These are phyloP conservation scores for Asterophora lycoperdoides DNA, from an alignment of 768 basidiomycete genomes.

Conservation along the genomic window DNA sequence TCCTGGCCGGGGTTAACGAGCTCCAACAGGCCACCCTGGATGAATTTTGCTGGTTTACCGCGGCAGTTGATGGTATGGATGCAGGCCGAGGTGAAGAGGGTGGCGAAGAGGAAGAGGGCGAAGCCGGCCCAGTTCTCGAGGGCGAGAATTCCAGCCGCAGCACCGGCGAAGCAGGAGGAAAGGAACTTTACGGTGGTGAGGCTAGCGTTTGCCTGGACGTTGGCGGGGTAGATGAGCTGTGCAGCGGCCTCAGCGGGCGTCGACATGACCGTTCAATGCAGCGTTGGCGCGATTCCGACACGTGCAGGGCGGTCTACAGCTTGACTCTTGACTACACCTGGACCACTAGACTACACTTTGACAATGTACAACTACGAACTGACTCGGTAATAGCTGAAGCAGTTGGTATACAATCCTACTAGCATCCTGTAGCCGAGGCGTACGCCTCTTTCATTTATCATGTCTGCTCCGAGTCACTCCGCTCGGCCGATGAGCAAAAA, in stretches of 20 bases:
- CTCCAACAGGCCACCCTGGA: constrained; percentile 60
- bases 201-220: constrained; percentile 59
- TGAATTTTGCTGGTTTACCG: constrained; percentile 57
- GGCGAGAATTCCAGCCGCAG: constrained; percentile 85
- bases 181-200: constrained; percentile 73
- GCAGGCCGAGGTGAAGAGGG: constrained; percentile 60
- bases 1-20: constrained; percentile 85
- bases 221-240: constrained; percentile 63
- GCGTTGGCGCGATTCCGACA: too few relatives aligned
- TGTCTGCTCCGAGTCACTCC: too few relatives aligned
- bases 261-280: constrained; percentile 34
- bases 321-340: too few relatives aligned
- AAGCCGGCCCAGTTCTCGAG: constrained; percentile 85
- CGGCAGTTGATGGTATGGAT: constrained; percentile 71
- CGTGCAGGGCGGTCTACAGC: too few relatives aligned
- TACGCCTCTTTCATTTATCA: too few relatives aligned
- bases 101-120: constrained; percentile 65
- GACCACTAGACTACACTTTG: too few relatives aligned
- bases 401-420: too few relatives aligned
- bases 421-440: too few relatives aligned
- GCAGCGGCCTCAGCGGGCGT: constrained; percentile 46
- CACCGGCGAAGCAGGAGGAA: constrained; percentile 80
- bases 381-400: too few relatives aligned
- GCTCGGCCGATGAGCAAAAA: too few relatives aligned
- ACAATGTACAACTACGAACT: too few relatives aligned